These are phyloP conservation scores for Colletotrichum destructivum DNA, from an alignment of 2,329 filamentous ascomycete species.

Conservation along the genomic window DNA sequence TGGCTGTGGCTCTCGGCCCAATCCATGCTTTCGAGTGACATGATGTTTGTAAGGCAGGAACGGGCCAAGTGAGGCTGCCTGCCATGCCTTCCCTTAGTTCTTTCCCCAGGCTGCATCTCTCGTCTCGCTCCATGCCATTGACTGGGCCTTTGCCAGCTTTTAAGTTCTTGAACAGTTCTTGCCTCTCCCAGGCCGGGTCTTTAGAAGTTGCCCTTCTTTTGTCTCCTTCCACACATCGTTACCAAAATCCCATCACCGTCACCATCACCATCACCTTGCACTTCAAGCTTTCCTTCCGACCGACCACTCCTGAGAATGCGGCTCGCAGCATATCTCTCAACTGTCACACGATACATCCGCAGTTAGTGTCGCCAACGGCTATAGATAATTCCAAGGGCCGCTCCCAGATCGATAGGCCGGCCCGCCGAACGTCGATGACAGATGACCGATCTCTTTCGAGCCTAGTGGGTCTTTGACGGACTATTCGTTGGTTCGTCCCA, in stretches of 20 bases:
- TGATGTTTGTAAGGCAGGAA: not conserved
- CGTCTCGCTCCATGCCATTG: not conserved
- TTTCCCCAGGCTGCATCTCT: not conserved
- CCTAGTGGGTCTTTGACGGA: not conserved
- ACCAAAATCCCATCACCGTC: not conserved
- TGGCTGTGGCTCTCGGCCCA: not conserved
- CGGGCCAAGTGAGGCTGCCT: not conserved
- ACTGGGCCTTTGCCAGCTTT: not conserved
- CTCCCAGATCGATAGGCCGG: not conserved
- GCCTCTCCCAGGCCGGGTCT: not conserved
- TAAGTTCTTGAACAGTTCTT: constrained; percentile 2
- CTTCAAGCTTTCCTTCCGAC: too few species aligned
- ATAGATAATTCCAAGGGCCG: not conserved
- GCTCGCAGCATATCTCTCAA: not conserved
- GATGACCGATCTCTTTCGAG: not conserved
- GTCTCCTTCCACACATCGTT: too few species aligned
- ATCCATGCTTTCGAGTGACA: not conserved
- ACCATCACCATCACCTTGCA: not conserved
- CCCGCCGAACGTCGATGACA: not conserved
- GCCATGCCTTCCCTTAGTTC: constrained; percentile 12
- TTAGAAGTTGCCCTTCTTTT: not conserved
- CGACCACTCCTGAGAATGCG: not conserved
- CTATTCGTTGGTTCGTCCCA: too few species aligned
- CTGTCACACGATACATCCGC: not conserved
- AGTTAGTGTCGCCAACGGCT: not conserved